These are phyloP conservation scores for Corylus heterophylla DNA, from an alignment of 306 rosid species.

Conservation along the genomic window DNA sequence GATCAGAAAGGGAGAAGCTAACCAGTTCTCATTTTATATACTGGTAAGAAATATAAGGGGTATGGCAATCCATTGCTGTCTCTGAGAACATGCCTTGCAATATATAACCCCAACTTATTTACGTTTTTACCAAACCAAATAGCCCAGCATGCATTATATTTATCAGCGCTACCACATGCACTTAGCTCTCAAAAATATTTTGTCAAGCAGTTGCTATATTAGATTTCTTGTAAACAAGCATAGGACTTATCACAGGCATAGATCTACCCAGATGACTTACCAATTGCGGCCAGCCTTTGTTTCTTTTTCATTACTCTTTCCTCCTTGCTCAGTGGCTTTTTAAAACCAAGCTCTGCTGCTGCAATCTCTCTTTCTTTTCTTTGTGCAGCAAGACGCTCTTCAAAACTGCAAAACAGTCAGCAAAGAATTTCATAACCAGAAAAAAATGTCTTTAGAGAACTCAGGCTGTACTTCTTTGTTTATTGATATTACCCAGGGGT, in stretches of 20 bases:
- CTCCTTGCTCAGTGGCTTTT: slow-evolving; percentile 86
- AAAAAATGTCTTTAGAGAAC: background rate
- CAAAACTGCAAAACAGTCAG: slow-evolving; percentile 62
- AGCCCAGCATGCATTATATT: background rate
- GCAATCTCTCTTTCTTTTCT: slow-evolving; percentile 81
- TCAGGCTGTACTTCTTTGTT: background rate
- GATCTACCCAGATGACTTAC: slow-evolving; percentile 47
- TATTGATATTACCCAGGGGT: slow-evolving; percentile 26
- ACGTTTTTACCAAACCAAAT: background rate
- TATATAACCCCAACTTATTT: background rate
- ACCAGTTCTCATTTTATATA: background rate
- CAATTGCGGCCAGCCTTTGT: slow-evolving; percentile 97
- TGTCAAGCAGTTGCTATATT: background rate
- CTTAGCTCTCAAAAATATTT: background rate
- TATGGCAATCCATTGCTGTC: background rate
- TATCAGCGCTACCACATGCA: background rate
- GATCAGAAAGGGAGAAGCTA: background rate
- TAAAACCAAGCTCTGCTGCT: slow-evolving; percentile 76
- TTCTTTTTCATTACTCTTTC: slow-evolving; percentile 84
- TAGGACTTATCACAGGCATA: slow-evolving; percentile 7
- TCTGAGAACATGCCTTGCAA: background rate
- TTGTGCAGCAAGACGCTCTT: slow-evolving; percentile 96
- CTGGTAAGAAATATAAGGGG: background rate
- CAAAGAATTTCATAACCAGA: slow-evolving; percentile 8
- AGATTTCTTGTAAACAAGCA: slow-evolving; percentile 3